Base-by-base conservation (phyloP, 306 rosid genomes). In the Rosa chinensis region DNA sequence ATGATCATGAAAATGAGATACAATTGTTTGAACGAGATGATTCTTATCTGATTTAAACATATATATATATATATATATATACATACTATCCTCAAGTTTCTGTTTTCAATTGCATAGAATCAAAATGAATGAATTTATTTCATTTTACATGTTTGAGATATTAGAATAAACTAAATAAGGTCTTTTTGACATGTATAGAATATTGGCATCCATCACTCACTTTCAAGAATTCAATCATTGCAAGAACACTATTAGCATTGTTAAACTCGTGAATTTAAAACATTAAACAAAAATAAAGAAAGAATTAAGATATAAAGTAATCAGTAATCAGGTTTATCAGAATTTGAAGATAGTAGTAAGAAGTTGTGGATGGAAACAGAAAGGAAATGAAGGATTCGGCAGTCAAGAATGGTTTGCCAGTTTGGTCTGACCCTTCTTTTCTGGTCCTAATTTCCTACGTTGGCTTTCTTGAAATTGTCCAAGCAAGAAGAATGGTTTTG, bases 391-490 rank as follows among this genome's bases (percentile, higher is more conserved):
- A 5, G 14, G 64, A 28, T 1, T 42, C 21, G 23, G 37, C 25
- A 42, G 69, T 74, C 69, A 42, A 74, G 78, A 2, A 13, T 42
- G 78, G 55, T 5, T 39, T 74, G 53, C 55, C 69, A 23, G 50
- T 28, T 73, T 73, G 77, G 49, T 37, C 12, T 37, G 48, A 14
- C 37, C 37, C 66, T 23, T 59, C 8, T 1, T 10, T 10, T 61
- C 66, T n/a, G 63, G 63, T 56, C 28, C 5, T 56, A n/a, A 56
- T n/a, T 56, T 56, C 32, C 32, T 9, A 8, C 23, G 66, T 25
- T 11, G 66, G 8, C 66, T 23, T 61, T 61, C 35, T 61, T 61
- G 66, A 61, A 61, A 4, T 25, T 25, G 39, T 23, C 66, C 39
- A 61, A 61, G 17, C 66, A 61, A 61, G 16, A 21, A 59, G 66